Percentiles rank a stretch among this genome's conserved stretches.
phyloP scores from a whole-genome alignment of 1,284 basidiomycete genomes.

The Marasmius oreades region DNA sequence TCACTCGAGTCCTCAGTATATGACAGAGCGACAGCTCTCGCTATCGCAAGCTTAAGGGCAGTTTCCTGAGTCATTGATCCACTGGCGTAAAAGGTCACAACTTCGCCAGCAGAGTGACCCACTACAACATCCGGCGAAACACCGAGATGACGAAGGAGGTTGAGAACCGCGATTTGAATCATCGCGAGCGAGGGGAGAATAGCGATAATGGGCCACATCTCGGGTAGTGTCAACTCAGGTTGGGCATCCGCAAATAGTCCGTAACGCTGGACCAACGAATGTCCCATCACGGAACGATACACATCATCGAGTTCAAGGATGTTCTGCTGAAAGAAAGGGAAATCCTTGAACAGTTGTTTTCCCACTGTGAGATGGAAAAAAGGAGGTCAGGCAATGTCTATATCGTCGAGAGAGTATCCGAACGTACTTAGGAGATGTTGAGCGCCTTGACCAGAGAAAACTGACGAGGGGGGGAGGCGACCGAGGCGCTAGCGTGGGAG shows the following conservation, averaged over 20 bases:
- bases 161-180: constrained; percentile 36
- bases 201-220: constrained; percentile 30
- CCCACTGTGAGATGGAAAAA: constrained; percentile 31
- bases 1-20: constrained; percentile 24
- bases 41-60: constrained; percentile 23
- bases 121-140: constrained; percentile 31
- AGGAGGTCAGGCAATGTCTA: neutral
- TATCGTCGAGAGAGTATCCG: neutral
- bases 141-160: constrained; percentile 28
- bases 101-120: constrained; percentile 41
- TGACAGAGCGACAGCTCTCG: constrained; percentile 22
- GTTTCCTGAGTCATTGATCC: constrained; percentile 17
- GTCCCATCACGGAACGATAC: constrained; percentile 23
- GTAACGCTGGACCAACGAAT: constrained; percentile 25
- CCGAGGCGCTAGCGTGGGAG: constrained; percentile 21
- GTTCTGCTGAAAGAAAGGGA: constrained; percentile 27
- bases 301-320: constrained; percentile 28
- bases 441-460: constrained; percentile 33
- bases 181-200: constrained; percentile 31
- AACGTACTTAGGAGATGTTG: constrained; percentile 29
- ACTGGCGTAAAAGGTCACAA: constrained; percentile 34
- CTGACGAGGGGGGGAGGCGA: constrained; percentile 22
- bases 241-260: constrained; percentile 5
- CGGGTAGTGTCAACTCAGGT: constrained; percentile 13
- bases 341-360: constrained; percentile 28